A percentile compares a stretch with the other conserved stretches of the same genome.
Conservation (phyloP, 208 protist species). For the Herpetomonas samuelpessoai region DNA sequence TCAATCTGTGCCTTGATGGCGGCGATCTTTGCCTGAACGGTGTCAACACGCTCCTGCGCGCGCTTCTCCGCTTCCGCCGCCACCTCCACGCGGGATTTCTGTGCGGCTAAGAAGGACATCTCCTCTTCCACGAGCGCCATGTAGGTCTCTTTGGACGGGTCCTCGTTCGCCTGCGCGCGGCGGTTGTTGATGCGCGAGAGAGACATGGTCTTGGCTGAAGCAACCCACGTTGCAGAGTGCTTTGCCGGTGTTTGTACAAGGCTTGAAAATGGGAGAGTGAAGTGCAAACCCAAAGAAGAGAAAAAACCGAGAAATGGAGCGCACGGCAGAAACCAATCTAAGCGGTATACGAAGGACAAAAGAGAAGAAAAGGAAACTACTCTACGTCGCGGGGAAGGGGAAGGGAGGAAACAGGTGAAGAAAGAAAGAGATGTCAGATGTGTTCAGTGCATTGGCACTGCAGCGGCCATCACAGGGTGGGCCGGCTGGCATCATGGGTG, state of each 20-base stretch:
- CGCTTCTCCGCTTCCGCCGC: conserved; percentile 10
- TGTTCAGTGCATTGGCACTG: conserved; percentile 5
- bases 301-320: not conserved
- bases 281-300: not conserved
- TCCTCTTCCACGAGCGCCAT: conserved; percentile 28
- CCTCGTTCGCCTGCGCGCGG: conserved; percentile 15
- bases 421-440: conserved; percentile 11
- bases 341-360: not conserved
- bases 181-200: conserved; percentile 17
- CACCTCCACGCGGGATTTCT: conserved; percentile 14
- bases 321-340: not conserved
- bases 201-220: conserved; percentile 22
- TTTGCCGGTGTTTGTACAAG: not conserved
- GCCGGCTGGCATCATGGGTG: too few relatives aligned
- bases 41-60: conserved; percentile 1
- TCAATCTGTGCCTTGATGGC: conserved; percentile 21
- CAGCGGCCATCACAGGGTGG: too few relatives aligned
- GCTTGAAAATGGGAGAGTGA: conserved; percentile 8
- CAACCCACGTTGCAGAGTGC: not conserved
- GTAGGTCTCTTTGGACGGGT: conserved; percentile 20
- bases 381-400: not conserved
- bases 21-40: conserved; percentile 10
- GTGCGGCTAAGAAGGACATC: conserved; percentile 12
- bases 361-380: not conserved
- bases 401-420: conserved; percentile 6